Percentiles rank a stretch among this genome's conserved stretches.
Evolutionary conservation across 1,284 basidiomycete species (phyloP).

Genomic region (Microbotryomycetes sp.): DNA sequence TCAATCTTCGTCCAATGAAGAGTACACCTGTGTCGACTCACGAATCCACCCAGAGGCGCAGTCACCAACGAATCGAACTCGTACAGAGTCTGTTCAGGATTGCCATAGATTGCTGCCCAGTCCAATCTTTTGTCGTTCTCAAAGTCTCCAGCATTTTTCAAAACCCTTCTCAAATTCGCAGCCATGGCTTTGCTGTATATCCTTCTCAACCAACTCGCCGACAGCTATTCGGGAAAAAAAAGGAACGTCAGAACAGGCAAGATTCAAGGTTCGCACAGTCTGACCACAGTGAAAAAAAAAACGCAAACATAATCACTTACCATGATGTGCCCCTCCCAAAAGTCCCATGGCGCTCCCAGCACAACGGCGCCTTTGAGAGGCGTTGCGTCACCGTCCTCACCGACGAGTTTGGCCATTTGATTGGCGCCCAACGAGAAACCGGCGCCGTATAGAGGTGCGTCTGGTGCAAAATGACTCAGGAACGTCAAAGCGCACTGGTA

Average conservation of each 20-base stretch:
- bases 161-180: constrained; percentile 29
- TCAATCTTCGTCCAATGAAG: not conserved
- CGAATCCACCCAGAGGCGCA: constrained; percentile 65
- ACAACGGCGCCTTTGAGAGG: constrained; percentile 70
- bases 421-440: constrained; percentile 94
- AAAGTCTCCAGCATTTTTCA: constrained; percentile 48
- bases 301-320: constrained; percentile 33
- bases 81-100: constrained; percentile 38
- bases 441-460: constrained; percentile 73
- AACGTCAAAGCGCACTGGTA: constrained; percentile 70
- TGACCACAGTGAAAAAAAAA: constrained; percentile 13
- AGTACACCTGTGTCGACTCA: constrained; percentile 7
- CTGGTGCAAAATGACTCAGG: constrained; percentile 65
- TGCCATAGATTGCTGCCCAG: constrained; percentile 31
- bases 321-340: constrained; percentile 47
- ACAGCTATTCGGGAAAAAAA: too few species aligned
- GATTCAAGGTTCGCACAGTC: too few species aligned
- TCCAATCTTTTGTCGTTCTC: constrained; percentile 28
- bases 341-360: constrained; percentile 75
- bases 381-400: constrained; percentile 70
- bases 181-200: constrained; percentile 38
- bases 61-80: constrained; percentile 57
- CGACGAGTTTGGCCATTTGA: constrained; percentile 83
- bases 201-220: constrained; percentile 15
- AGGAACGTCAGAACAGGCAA: too few species aligned